phyloP scores from a whole-genome alignment of 2,329 filamentous ascomycete species.

The Colletotrichum liaoningense region DNA sequence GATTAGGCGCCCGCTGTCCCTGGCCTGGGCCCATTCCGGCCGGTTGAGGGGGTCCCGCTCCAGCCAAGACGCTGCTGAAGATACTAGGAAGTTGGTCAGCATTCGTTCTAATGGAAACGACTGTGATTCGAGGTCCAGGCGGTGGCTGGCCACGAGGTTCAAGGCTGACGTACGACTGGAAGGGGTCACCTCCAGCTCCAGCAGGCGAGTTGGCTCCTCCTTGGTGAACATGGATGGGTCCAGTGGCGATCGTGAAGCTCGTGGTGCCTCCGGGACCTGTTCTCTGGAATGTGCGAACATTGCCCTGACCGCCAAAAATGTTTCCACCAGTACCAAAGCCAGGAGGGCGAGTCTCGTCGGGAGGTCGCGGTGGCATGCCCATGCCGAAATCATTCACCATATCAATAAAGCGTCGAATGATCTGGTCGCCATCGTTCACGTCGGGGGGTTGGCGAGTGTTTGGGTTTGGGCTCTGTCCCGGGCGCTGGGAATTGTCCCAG shows the following conservation, averaged over 20 bases:
- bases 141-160: slow-evolving; percentile 13
- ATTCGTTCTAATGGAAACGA: slow-evolving; percentile 31
- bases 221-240: slow-evolving; percentile 43
- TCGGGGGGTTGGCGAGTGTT: slow-evolving; percentile 34
- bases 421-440: slow-evolving; percentile 46
- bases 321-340: slow-evolving; percentile 32
- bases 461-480: slow-evolving; percentile 9
- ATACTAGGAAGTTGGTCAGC: slow-evolving; percentile 55
- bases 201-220: slow-evolving; percentile 29
- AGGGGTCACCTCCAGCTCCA: slow-evolving; percentile 48
- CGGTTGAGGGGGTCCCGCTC: slow-evolving; percentile 48
- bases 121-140: slow-evolving; percentile 33
- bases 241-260: slow-evolving; percentile 61
- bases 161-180: slow-evolving; percentile 58
- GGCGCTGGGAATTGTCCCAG: slow-evolving; percentile 36
- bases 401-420: slow-evolving; percentile 55
- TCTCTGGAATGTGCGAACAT: slow-evolving; percentile 53
- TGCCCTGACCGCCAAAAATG: slow-evolving; percentile 41
- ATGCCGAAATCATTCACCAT: slow-evolving; percentile 54
- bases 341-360: slow-evolving; percentile 34
- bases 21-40: slow-evolving; percentile 35
- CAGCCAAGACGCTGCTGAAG: slow-evolving; percentile 58
- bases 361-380: slow-evolving; percentile 22
- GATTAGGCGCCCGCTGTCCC: slow-evolving; percentile 12
- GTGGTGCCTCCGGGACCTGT: slow-evolving; percentile 53